A percentile compares a stretch with the other conserved stretches of the same genome.
phyloP scores from a whole-genome alignment of 2,329 filamentous ascomycete species.

The Talaromyces sp. region DNA sequence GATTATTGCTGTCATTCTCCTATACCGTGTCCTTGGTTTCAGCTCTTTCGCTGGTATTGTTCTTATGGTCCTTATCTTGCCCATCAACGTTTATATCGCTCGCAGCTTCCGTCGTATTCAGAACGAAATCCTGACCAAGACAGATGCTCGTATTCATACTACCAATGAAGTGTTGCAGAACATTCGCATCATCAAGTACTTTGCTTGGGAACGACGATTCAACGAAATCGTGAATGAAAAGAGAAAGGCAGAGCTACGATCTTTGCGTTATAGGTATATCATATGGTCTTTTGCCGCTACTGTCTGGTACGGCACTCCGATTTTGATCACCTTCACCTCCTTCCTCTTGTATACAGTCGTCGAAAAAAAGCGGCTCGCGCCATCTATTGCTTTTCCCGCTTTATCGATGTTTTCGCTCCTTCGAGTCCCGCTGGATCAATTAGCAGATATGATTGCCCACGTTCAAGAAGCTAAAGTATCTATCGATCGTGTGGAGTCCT shows the following conservation, averaged over 20 bases:
- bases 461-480: constrained; percentile 97
- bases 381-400: constrained; percentile 91
- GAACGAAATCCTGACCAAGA: constrained; percentile 85
- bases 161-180: constrained; percentile 97
- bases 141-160: constrained; percentile 90
- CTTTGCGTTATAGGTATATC: constrained; percentile 76
- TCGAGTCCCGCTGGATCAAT: constrained; percentile 85
- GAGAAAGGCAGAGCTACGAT: constrained; percentile 68
- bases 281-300: constrained; percentile 89
- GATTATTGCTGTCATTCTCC: constrained; percentile 68
- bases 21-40: constrained; percentile 85
- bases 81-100: constrained; percentile 84
- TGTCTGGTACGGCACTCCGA: constrained; percentile 92
- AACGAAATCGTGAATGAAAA: constrained; percentile 83
- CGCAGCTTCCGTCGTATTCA: constrained; percentile 80
- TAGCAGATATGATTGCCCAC: constrained; percentile 98
- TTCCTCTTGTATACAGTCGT: constrained; percentile 90
- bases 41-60: constrained; percentile 91
- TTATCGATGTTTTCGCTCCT: constrained; percentile 93
- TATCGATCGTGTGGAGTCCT: constrained; percentile 92
- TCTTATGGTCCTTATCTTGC: constrained; percentile 82
- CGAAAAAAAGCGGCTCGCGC: constrained; percentile 81
- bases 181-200: constrained; percentile 98
- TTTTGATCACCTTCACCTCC: constrained; percentile 92
- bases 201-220: constrained; percentile 95